Base-by-base conservation (phyloP, 768 basidiomycete genomes). In the Sarcomyxa edulis region DNA sequence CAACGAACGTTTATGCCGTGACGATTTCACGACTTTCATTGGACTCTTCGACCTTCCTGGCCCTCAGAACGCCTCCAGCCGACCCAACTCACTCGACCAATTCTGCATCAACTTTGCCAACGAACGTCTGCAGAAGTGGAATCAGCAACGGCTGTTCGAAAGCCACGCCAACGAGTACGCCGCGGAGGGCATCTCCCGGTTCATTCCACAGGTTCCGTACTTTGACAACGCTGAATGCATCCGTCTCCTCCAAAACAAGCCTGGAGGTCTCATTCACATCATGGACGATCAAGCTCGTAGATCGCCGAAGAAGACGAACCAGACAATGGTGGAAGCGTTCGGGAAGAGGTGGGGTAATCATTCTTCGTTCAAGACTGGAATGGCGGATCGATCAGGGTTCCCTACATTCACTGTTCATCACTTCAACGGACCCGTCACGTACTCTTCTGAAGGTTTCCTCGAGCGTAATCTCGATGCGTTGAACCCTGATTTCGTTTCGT, bases 51-150 rank as follows among this genome's bases (percentile, higher is more conserved):
- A 99, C 58, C 77, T 98, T 8, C 93, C 95, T 2, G 93, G 95
- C 5, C 76, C 86, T 4, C 92, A 96, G 59, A 94, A 96, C 61
- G 76, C 91, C 62, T 80, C 84, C 3, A 84, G 81, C 41, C 76
- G 90, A 2, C 69, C 85, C 40, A 97, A 99, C 61, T 93, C 92
- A 5, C 78, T 99, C 33, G 93, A 99, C 56, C 92, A 97, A 46
- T 92, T 98, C 59, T 89, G 87, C 60, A 74, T 97, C 69, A 99
- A 98, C 63, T 94, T 91, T 50, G 92, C 94, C 42, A 93, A 93
- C 51, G 96, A 99, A 56, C 81, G 89, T 1, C 59, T 97, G 12
- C 91, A 94, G 36, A 69, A 79, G 48, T 96, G 86, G 68, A 70
- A 84, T 7, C 82, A 92, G 56, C 80, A 79, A 39, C 70, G 73